Evolutionary conservation across 495 filamentous ascomycete species (phyloP), one percentile per base, ranked within the genome.

Genomic region (Aspergillus wentii): DNA sequence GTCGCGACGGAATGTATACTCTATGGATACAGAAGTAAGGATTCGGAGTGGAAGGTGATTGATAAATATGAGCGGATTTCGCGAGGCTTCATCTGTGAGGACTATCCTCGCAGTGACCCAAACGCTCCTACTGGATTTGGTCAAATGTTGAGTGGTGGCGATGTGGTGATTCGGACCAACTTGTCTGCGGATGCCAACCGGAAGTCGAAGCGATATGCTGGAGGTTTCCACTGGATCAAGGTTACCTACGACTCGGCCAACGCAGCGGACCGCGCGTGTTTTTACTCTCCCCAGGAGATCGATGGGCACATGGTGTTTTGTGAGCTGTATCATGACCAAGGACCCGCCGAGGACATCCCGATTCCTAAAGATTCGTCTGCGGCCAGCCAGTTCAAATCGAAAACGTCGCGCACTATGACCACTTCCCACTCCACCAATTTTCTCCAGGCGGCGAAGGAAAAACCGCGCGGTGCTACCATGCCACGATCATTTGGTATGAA

Each of bases 151-250:
- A 69, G 63, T 52, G 67, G 64, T 30, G 79, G 83, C 47, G 78
- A 86, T 57, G 70, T 82, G 21, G 75, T 80, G 1, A 70, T 79
- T 25, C 72, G 76, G 16, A 57, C 70, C 29, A 68, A 75, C 5
- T 56, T 94, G 13, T 81, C 86, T 11, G 56, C 71, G 17, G 75
- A 78, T 22, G 86, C 91, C 47, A 79, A 85, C 44, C 70, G 68
- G 38, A 85, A 87, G 54, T 82, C 86, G 41, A 86, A 84, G 60
- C 73, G 68, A 32, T 85, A 83, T 44, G 79, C 80, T 15, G 82
- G 86, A 37, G 89, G 89, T 11, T 75, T 80, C 42, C 78, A 89
- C 63, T 95, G 89, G 89, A 86, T 95, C 48, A 95, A 94, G 52
- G 73, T 95, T 35, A 95, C 89, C 1, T 95, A 91, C 47, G 86